Base-by-base conservation (phyloP, 2,329 filamentous ascomycete genomes). In the Penicillium sp. region DNA sequence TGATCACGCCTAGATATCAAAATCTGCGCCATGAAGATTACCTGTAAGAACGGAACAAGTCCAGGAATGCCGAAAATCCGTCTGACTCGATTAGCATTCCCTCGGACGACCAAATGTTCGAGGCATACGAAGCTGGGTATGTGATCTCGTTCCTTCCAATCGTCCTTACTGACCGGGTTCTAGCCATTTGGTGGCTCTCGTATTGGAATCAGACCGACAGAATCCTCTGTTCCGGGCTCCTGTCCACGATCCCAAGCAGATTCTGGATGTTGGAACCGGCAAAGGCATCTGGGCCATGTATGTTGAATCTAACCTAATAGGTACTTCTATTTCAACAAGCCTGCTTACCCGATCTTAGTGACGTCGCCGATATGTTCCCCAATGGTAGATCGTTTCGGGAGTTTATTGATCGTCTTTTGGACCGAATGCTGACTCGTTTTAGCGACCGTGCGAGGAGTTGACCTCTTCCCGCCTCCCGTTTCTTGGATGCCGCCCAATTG, bases 401-500 rank as follows among this genome's bases (percentile, higher is more conserved):
- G 20, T 23, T 52, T 29, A 44, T 12, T 40, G 20, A n/a, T 18
- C 9, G 12, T 13, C 3, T 12, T 12, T 10, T 29, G 31, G n/a
- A 32, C 9, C n/a, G 31, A 32, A 5, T 4, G 8, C 32, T 35
- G 15, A 35, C 15, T 20, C 8, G 13, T 31, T 10, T 4, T 25
- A 54, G 52, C 56, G 1, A 55, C 50, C 12, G 54, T 60, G 29
- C 50, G 57, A 5, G 57, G 57, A 1, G 59, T 66, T 15, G 63
- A 66, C 32, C 54, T 66, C 12, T 65, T 58, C 32, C 58, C 58
- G 6, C 56, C 58, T 2, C 58, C 54, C 0, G 53, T 54, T 8
- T 50, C 50, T 5, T 66, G 58, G 59, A 49, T 58, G 41, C 60
- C 63, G 15, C 62, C 64, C 6, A 66, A 66, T 46, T 64, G 58